Evolutionary conservation across 257 asterid genomes (phyloP).

Genomic region (Salvia hispanica): DNA sequence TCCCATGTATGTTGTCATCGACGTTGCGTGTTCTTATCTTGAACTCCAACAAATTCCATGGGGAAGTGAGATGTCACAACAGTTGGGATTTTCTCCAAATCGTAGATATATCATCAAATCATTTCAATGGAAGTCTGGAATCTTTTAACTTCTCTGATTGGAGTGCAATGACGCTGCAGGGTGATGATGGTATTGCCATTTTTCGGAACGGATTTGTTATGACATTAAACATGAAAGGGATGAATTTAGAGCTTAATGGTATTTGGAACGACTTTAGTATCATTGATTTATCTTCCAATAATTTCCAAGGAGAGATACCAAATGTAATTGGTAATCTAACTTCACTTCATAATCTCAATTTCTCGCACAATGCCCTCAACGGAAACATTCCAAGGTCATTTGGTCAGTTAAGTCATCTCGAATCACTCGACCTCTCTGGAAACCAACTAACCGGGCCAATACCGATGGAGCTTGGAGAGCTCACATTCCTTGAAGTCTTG

Average conservation of each 20-base stretch:
- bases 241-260: not conserved
- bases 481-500: not conserved
- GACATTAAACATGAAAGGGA: not conserved
- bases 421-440: not conserved
- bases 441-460: not conserved
- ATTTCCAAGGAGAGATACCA: not conserved
- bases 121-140: constrained; percentile 23
- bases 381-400: not conserved
- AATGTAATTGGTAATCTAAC: not conserved
- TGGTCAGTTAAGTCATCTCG: not conserved
- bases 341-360: not conserved
- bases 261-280: not conserved
- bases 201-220: too few relatives aligned
- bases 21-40: constrained; percentile 50
- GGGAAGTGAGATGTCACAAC: constrained; percentile 33
- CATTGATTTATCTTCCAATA: constrained; percentile 1
- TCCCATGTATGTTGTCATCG: not conserved
- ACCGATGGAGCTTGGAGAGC: not conserved
- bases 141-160: constrained; percentile 4
- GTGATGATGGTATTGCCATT: too few relatives aligned
- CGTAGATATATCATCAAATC: constrained; percentile 28
- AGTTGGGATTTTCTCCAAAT: constrained; percentile 33
- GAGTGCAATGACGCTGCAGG: constrained; percentile 15
- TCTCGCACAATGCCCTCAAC: not conserved
- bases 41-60: constrained; percentile 43